phyloP scores from a whole-genome alignment of 371 early-diverging fungal genomes.

The Mucor irregularis region DNA sequence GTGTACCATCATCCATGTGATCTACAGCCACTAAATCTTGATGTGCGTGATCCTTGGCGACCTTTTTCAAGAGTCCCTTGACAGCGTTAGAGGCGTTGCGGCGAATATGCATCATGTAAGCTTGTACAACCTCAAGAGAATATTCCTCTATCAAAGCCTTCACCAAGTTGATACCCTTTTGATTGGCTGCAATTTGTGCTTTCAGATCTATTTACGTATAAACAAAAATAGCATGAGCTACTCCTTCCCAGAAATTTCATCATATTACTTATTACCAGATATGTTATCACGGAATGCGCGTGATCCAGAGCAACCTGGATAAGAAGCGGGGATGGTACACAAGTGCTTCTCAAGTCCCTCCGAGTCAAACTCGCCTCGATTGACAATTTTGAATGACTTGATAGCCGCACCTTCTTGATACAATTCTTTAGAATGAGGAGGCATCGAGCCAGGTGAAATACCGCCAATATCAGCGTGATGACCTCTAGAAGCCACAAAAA shows the following conservation, averaged over 20 bases:
- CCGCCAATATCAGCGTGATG: constrained; percentile 98
- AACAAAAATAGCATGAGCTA: not conserved
- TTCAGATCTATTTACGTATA: constrained; percentile 68
- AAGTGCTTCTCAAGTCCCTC: constrained; percentile 73
- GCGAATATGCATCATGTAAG: constrained; percentile 89
- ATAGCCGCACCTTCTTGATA: constrained; percentile 95
- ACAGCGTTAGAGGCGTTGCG: constrained; percentile 90
- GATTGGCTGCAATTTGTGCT: constrained; percentile 95
- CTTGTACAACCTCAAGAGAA: constrained; percentile 84
- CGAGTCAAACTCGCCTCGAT: constrained; percentile 76
- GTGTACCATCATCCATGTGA: constrained; percentile 94
- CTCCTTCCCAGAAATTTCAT: no score
- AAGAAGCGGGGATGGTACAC: constrained; percentile 79
- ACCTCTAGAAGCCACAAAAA: constrained; percentile 94
- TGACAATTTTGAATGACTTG: constrained; percentile 87
- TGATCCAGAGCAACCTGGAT: constrained; percentile 87
- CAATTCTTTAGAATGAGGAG: constrained; percentile 83
- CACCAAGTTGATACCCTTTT: constrained; percentile 87
- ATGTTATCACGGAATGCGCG: constrained; percentile 85
- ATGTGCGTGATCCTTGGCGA: no score
- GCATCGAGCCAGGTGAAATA: constrained; percentile 80
- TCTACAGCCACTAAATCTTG: constrained; percentile 69
- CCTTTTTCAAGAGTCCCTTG: constrained; percentile 66
- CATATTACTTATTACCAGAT: constrained; percentile 48
- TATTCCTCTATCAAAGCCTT: constrained; percentile 82